Evolutionary conservation across 1,284 basidiomycete genomes (phyloP), one percentile per base, ranked within the genome.

Genomic region (Ceratobasidium sp.): DNA sequence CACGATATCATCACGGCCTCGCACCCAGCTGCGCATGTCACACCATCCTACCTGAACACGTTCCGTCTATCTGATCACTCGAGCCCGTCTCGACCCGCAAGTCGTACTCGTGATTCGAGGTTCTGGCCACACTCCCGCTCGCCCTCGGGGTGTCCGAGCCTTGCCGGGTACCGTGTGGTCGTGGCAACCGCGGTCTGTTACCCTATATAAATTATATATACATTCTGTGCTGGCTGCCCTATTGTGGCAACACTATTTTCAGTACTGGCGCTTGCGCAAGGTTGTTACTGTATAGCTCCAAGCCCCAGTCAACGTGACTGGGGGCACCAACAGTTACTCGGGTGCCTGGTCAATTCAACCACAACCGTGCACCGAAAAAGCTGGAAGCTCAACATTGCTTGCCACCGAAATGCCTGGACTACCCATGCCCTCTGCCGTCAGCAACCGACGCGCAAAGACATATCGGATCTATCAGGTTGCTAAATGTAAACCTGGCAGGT

Each of bases 331-430:
- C 12, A 25, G 25, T 14, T 14, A 21, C 23, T n/a, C 21, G 48
- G 16, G 48, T 49, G 48, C 21, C 48, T 75, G 21, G 78, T 77
- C 77, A 61, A 5, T 36, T 33, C 54, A 58, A 33, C 54, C 36
- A 58, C 54, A 21, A 58, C 28, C 28, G 36, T 11, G 7, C 18
- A 1, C 33, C 12, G 23, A 9, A 38, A 38, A 38, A 38, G 11
- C 36, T 9, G 11, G 1, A 33, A 18, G 36, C 11, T n/a, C 9
- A 36, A 36, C 33, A 6, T 12, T 38, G 36, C 8, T 11, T 38
- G 36, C 23, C 16, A 18, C 60, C 16, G 9, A 12, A 18, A 67
- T 67, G 51, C 21, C 64, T 30, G 53, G 38, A 38, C 18, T 67
- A 11, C 64, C 64, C 18, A 23, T 28, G 16, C 51, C 64, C 8